Conservation (phyloP, 768 basidiomycete species). For the Pleurotus sapidus region DNA sequence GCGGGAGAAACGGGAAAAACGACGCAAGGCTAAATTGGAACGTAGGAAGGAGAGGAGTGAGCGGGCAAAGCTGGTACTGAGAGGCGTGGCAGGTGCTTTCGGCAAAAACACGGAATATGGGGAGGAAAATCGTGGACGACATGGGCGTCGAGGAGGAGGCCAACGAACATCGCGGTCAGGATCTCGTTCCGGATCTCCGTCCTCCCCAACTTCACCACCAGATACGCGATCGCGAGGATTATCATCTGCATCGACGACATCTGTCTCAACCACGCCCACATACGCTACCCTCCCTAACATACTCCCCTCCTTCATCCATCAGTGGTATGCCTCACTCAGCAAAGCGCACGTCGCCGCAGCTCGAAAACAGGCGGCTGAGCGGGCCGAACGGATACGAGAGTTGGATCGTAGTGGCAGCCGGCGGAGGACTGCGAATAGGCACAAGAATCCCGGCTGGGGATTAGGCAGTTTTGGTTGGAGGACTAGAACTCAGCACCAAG, state of each 20-base stretch:
- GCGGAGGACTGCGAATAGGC: conserved; percentile 17
- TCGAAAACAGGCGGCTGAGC: conserved; percentile 67
- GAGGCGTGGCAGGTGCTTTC: conserved; percentile 55
- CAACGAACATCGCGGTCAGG: background rate
- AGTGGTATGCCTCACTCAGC: conserved; percentile 59
- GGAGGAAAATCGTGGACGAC: background rate
- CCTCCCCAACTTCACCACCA: conserved; percentile 10
- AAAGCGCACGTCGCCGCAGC: conserved; percentile 72
- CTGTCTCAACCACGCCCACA: conserved; percentile 11
- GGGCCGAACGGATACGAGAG: conserved; percentile 62
- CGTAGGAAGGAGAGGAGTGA: conserved; percentile 46
- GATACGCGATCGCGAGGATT: conserved; percentile 1
- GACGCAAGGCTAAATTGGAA: conserved; percentile 44
- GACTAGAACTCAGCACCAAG: conserved; percentile 12
- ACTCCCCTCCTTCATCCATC: conserved; percentile 40
- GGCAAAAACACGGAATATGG: conserved; percentile 11
- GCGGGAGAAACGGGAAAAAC: conserved; percentile 52
- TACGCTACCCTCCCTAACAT: conserved; percentile 26
- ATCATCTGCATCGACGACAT: conserved; percentile 12
- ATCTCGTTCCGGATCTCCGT: background rate
- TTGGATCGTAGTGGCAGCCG: conserved; percentile 37
- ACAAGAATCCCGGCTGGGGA: conserved; percentile 56
- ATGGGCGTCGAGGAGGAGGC: background rate
- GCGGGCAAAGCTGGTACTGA: conserved; percentile 56
- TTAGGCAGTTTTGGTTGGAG: conserved; percentile 63